Evolutionary conservation across 2,329 filamentous ascomycete genomes (phyloP).

Genomic region (Colletotrichum eremochloae): DNA sequence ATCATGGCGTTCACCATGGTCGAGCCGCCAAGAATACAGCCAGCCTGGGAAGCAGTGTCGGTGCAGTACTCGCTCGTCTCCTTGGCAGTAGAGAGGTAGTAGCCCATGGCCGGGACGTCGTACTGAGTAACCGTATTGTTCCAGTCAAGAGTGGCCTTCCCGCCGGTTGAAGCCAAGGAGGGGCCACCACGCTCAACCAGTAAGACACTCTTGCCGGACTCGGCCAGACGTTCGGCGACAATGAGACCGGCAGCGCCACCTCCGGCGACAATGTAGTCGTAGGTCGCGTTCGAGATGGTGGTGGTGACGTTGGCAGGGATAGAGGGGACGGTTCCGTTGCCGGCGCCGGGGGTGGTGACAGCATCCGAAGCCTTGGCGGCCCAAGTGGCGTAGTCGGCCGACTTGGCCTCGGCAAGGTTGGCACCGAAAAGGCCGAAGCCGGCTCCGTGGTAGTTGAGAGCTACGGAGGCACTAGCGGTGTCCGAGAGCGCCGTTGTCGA

Average conservation of each 20-base stretch:
- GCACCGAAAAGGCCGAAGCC: conserved; percentile 45
- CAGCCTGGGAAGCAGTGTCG: conserved; percentile 48
- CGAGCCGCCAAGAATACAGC: conserved; percentile 51
- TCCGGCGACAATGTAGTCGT: conserved; percentile 43
- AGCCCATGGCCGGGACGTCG: conserved; percentile 45
- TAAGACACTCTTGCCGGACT: conserved; percentile 43
- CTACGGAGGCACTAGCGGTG: conserved; percentile 38
- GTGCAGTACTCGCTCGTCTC: conserved; percentile 45
- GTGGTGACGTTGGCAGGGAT: conserved; percentile 37
- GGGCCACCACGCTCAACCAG: conserved; percentile 40
- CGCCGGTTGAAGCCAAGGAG: conserved; percentile 40
- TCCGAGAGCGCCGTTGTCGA: conserved; percentile 42
- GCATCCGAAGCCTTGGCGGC: conserved; percentile 46
- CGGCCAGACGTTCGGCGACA: conserved; percentile 40
- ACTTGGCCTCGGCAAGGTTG: conserved; percentile 43
- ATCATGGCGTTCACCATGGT: conserved; percentile 48
- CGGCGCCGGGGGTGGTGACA: conserved; percentile 32
- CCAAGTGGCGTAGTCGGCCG: conserved; percentile 43
- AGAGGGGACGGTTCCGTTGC: conserved; percentile 32
- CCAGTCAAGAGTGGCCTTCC: conserved; percentile 46
- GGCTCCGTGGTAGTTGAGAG: conserved; percentile 43
- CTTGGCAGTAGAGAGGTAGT: conserved; percentile 36
- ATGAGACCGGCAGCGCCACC: conserved; percentile 42
- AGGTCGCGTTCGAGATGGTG: conserved; percentile 39
- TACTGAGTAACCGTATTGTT: conserved; percentile 45